Evolutionary conservation across 495 filamentous ascomycete genomes (phyloP).

Genomic region (Aspergillus avenaceus): DNA sequence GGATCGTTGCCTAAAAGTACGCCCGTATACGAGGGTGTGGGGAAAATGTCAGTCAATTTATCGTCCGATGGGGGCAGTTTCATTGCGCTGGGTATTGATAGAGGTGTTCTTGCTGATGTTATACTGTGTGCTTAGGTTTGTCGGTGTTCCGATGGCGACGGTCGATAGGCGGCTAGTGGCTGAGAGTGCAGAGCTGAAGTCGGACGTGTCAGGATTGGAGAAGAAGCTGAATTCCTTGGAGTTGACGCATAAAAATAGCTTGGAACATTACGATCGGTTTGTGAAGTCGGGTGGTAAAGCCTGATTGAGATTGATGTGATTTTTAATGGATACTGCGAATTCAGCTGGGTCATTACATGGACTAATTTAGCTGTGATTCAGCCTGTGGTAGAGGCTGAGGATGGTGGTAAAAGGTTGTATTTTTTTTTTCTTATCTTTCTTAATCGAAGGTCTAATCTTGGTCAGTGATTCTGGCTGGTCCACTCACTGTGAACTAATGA

Average conservation of each 20-base stretch:
- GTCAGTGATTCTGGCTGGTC: too few species aligned
- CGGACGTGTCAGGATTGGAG: constrained; percentile 71
- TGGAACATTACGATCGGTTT: constrained; percentile 84
- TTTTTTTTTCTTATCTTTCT: too few species aligned
- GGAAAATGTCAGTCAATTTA: constrained; percentile 74
- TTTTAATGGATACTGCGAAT: too few species aligned
- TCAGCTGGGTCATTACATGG: too few species aligned
- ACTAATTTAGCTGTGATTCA: too few species aligned
- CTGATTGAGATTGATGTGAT: constrained; percentile 19
- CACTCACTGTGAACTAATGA: too few species aligned
- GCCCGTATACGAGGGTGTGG: constrained; percentile 87
- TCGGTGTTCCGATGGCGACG: constrained; percentile 64
- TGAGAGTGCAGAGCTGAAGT: constrained; percentile 71
- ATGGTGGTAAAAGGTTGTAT: too few species aligned
- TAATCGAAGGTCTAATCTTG: too few species aligned
- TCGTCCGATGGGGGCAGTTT: too few species aligned
- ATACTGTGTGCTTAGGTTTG: constrained; percentile 73
- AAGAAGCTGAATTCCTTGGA: constrained; percentile 94
- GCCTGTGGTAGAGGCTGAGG: too few species aligned
- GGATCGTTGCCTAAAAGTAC: constrained; percentile 72
- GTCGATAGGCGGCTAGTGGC: constrained; percentile 71
- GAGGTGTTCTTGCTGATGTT: too few species aligned
- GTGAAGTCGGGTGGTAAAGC: constrained; percentile 51
- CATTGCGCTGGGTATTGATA: too few species aligned
- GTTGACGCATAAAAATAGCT: constrained; percentile 89